These are phyloP conservation scores for Rosa lucieae DNA, from an alignment of 306 rosid species.

Conservation along the genomic window DNA sequence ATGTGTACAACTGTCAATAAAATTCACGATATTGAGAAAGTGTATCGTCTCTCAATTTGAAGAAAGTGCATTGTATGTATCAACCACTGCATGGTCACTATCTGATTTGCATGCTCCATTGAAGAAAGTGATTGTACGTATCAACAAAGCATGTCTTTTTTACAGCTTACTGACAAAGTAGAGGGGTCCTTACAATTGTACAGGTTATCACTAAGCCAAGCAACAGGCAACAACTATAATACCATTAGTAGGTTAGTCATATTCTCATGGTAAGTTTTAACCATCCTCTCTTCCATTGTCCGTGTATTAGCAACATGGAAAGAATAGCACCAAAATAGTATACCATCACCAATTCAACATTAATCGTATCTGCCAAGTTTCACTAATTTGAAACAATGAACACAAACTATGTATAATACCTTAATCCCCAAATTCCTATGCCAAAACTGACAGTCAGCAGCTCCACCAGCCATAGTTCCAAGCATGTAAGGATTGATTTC, in stretches of 20 bases:
- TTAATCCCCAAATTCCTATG: slow-evolving; percentile 52
- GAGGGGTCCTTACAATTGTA: background rate
- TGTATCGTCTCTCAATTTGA: background rate
- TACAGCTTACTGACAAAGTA: background rate
- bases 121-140: no score
- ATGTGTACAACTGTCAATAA: background rate
- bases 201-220: background rate
- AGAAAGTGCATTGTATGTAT: background rate
- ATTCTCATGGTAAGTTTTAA: background rate
- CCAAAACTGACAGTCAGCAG: slow-evolving; percentile 64
- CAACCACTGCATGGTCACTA: background rate
- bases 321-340: background rate
- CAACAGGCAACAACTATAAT: background rate
- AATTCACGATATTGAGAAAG: background rate
- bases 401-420: slow-evolving; percentile 19
- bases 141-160: background rate
- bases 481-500: slow-evolving; percentile 61
- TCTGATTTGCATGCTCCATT: background rate
- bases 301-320: background rate
- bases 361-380: background rate
- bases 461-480: slow-evolving; percentile 63
- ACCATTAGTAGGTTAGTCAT: background rate
- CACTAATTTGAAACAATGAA: background rate
- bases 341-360: background rate
- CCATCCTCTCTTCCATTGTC: background rate